These are phyloP conservation scores for Termitomyces sp. DNA, from an alignment of 768 basidiomycete genomes.

Conservation along the genomic window DNA sequence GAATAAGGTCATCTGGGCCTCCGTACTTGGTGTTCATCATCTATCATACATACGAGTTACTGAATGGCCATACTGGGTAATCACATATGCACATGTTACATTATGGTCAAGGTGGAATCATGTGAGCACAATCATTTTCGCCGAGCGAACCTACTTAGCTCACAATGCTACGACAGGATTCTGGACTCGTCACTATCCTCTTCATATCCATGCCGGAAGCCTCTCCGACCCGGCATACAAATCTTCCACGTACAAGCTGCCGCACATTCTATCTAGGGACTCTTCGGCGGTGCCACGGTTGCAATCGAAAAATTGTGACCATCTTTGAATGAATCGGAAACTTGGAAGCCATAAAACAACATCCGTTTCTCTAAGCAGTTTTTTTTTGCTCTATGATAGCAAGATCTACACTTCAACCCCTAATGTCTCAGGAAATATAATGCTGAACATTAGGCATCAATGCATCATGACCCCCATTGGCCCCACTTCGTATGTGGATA, in stretches of 20 bases:
- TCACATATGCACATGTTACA: too few relatives aligned
- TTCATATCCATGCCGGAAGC: background rate
- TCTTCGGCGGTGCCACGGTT: background rate
- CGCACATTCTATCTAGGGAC: background rate
- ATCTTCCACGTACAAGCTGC: background rate
- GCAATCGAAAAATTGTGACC: background rate
- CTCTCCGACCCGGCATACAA: too few relatives aligned
- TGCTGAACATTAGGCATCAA: background rate
- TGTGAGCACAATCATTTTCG: too few relatives aligned
- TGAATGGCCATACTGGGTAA: background rate
- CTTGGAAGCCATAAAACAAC: background rate
- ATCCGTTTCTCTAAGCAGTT: background rate
- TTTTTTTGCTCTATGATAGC: background rate
- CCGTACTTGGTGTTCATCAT: background rate
- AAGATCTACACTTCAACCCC: background rate
- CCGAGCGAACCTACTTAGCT: too few relatives aligned
- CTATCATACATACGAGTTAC: background rate
- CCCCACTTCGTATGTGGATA: conserved; percentile 6
- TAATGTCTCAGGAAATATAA: background rate
- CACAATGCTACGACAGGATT: too few relatives aligned
- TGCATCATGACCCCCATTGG: background rate
- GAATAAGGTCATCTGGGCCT: background rate
- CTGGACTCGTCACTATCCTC: too few relatives aligned
- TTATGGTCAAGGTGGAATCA: too few relatives aligned
- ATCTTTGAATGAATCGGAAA: background rate